Evolutionary conservation across 495 filamentous ascomycete species (phyloP), one percentile per base, ranked within the genome.

Genomic region (Elaphomyces granulatus): DNA sequence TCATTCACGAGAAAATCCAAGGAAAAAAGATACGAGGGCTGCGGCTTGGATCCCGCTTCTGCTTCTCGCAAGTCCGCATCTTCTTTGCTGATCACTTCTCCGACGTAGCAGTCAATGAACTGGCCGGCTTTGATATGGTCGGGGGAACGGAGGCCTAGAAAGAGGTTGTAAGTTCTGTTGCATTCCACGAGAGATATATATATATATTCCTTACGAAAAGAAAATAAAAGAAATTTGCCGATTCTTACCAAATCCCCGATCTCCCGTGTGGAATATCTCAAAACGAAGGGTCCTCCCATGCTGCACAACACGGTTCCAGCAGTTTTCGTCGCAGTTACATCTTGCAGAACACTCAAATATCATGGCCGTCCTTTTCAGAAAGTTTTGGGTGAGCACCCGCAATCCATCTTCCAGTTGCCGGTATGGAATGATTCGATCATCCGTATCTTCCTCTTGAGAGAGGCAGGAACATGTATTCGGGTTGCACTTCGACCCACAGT

Each of bases 71-170:
- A 47, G 17, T 78, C 70, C 2, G 87, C 81, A 52, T 80, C 77
- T 8, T 71, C 55, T 16, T 70, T 64, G 0, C 81, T 84, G 44
- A 96, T 81, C 18, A 94, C 72, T 53, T 96, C 88, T 1, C 88
- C 88, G 10, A 85, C 75, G 45, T 96, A 96, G 15, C 72, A 71
- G 50, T 92, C 88, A 38, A 96, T 74, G 48, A 92, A 95, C 49
- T 92, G 81, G 4, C 88, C 88, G 37, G 70, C 66, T 41, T 70
- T 63, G 16, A 98, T 74, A 16, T 72, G 59, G 9, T 79, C 68
- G 0, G 67, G 70, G 32, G 77, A 85, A 8, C 78, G 70, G 1
- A 96, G 72, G 18, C 85, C n/a, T n/a, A n/a, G n/a, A n/a, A n/a
- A n/a, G n/a, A n/a, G n/a, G 77, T 80, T 40, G 37, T 18, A 10